Percentiles rank a stretch among this genome's conserved stretches.
These are phyloP conservation scores for Talaromyces nanjingensis DNA, from an alignment of 495 filamentous ascomycete species.

Conservation along the genomic window DNA sequence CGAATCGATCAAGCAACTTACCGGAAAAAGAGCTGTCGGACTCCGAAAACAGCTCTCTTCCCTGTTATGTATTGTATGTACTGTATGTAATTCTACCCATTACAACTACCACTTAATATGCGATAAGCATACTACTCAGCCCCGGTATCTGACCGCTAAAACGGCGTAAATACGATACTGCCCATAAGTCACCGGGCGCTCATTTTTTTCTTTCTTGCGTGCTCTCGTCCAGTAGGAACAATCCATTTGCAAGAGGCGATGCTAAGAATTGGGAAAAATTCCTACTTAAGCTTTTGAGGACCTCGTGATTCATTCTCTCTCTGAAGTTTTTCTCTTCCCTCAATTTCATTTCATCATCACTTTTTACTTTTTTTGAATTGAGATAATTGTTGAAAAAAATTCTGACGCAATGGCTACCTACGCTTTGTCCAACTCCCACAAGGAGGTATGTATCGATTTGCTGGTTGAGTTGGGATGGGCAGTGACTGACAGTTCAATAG, in stretches of 20 bases:
- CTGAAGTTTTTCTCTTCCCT: neutral
- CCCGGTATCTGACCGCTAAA: neutral
- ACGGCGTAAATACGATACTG: neutral
- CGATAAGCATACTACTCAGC: neutral
- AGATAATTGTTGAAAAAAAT: neutral
- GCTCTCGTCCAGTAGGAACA: neutral
- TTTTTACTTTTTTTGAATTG: too few relatives aligned
- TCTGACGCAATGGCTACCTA: slow-evolving; percentile 10
- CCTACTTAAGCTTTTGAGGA: slow-evolving; percentile 4
- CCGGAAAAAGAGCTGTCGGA: slow-evolving; percentile 3
- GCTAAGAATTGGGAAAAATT: neutral
- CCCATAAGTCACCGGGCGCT: neutral
- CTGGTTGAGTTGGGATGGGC: neutral
- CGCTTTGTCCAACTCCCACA: slow-evolving; percentile 11
- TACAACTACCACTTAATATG: neutral
- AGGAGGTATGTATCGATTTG: slow-evolving; percentile 7
- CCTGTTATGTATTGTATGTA: neutral
- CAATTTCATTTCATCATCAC: neutral
- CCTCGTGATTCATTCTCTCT: slow-evolving; percentile 1
- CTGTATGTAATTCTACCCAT: neutral
- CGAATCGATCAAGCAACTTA: neutral
- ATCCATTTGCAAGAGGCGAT: neutral
- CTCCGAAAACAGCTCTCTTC: slow-evolving; percentile 5
- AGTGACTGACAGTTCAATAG: slow-evolving; percentile 2
- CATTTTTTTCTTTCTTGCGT: neutral